A percentile compares a stretch with the other conserved stretches of the same genome.
Conservation (phyloP, 345 rosid species). For the Litchi chinensis region DNA sequence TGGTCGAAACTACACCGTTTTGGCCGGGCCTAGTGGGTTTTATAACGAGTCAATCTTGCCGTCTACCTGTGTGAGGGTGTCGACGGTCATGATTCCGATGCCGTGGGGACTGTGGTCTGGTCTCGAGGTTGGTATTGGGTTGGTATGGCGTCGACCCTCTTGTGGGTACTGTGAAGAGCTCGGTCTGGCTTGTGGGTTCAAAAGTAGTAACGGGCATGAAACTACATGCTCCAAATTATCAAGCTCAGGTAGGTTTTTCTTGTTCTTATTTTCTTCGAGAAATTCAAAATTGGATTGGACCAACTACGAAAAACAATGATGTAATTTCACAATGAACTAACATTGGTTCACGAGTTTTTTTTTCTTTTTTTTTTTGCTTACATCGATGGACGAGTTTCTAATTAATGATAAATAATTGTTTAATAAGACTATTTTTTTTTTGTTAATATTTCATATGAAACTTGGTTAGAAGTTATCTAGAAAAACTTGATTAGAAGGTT, state of each 20-base stretch:
- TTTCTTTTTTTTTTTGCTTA: too few species aligned
- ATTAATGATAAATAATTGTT: too few species aligned
- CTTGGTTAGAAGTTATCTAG: too few species aligned
- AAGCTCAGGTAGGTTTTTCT: slow-evolving; percentile 14
- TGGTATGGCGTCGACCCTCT: slow-evolving; percentile 26
- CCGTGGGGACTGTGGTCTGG: slow-evolving; percentile 6
- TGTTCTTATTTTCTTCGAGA: not conserved
- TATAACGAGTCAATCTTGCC: not conserved
- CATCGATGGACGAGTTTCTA: too few species aligned
- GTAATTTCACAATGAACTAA: too few species aligned
- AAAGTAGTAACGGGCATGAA: slow-evolving; percentile 4
- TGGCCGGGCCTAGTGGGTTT: not conserved
- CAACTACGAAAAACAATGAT: too few species aligned
- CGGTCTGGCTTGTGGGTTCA: slow-evolving; percentile 28
- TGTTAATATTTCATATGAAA: too few species aligned
- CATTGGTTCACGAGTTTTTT: too few species aligned
- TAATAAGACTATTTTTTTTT: too few species aligned
- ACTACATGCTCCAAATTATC: slow-evolving; percentile 8
- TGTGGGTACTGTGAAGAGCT: slow-evolving; percentile 20
- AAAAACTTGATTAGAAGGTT: too few species aligned
- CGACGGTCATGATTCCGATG: slow-evolving; percentile 20
- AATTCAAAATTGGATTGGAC: not conserved
- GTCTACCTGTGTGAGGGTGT: slow-evolving; percentile 6
- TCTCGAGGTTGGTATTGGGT: not conserved
- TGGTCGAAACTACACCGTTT: slow-evolving; percentile 10